Evolutionary conservation across 164 flowering plant genomes (phyloP).

Genomic region (Berberis vulgaris): DNA sequence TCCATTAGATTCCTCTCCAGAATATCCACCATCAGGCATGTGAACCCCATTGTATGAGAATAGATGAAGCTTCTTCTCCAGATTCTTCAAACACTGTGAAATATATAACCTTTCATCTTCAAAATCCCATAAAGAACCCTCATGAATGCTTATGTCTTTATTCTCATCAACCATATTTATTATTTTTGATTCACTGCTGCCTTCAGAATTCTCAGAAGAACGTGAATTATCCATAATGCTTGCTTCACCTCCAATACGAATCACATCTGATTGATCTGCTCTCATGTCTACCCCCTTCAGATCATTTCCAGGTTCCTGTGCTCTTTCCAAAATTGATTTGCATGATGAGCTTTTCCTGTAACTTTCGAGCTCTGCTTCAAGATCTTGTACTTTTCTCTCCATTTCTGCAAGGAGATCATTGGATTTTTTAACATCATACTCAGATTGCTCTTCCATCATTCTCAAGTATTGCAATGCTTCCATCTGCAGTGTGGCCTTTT

Average conservation of each 20-base stretch:
- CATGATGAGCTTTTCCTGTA: slow-evolving; percentile 26
- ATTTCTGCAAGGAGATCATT: slow-evolving; percentile 63
- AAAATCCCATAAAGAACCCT: slow-evolving; percentile 24
- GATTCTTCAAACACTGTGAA: slow-evolving; percentile 30
- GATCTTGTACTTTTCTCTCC: slow-evolving; percentile 70
- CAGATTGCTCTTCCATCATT: slow-evolving; percentile 97
- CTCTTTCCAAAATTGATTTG: slow-evolving; percentile 21
- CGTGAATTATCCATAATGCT: background rate
- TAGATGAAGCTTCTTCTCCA: slow-evolving; percentile 46
- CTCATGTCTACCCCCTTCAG: slow-evolving; percentile 9
- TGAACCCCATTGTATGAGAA: slow-evolving; percentile 18
- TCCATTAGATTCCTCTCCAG: slow-evolving; percentile 13
- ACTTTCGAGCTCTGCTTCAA: slow-evolving; percentile 61
- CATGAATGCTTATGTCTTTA: slow-evolving; percentile 1
- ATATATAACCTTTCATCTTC: slow-evolving; percentile 50
- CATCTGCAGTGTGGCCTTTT: slow-evolving; percentile 84
- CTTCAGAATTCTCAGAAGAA: slow-evolving; percentile 11
- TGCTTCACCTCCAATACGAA: slow-evolving; percentile 6
- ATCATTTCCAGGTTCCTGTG: slow-evolving; percentile 13
- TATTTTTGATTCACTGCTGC: slow-evolving; percentile 1
- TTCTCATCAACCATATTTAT: slow-evolving; percentile 1
- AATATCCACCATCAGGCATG: slow-evolving; percentile 16
- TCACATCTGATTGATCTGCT: slow-evolving; percentile 8
- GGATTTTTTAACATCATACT: slow-evolving; percentile 69
- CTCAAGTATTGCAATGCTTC: slow-evolving; percentile 82